Base-by-base conservation (phyloP, 2,329 filamentous ascomycete species). In the Cladophialophora chaetospira region DNA sequence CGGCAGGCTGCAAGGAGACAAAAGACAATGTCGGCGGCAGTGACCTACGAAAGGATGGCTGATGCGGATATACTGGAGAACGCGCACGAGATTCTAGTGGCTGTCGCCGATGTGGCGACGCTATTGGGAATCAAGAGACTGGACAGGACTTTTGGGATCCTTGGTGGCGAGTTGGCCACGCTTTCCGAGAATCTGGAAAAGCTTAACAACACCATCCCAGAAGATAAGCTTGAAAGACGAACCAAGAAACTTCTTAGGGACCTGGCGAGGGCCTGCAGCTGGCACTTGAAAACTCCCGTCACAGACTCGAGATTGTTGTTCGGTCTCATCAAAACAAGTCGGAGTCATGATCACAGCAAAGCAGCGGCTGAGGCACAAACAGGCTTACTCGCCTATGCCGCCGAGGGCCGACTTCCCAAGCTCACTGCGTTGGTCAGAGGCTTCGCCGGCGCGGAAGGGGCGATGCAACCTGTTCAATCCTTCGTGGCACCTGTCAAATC, bases 181-280 rank as follows among this genome's bases (percentile, higher is more conserved):
- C 42, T 44, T 44, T 44, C 42, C 9, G 19, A 25, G 28, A 48
- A 21, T 4, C n/a, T 35, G 5, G 11, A 29, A 9, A 48, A 26
- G 13, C 8, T 19, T 17, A 28, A 48, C 8, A 33, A 23, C 19
- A 8, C 42, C 9, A 25, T 25, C 5, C 23, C 15, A 11, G 42
- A n/a, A 26, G 42, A 44, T 8, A 11, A 25, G 23, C 11, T 38
- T 15, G 23, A 36, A 25, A 50, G 47, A 6, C 38, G 29, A 11
- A 38, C 40, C 29, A 50, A 33, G 13, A 50, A 50, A n/a, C 31
- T 50, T n/a, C 33, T 50, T 5, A 38, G 17, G 17, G 47, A 21
- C 15, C 29, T 50, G 25, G 47, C 29, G 19, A 29, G 47, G 23
- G 47, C 33, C 33, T 50, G 47, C 33, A 38, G 31, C 17, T 44